phyloP scores from a whole-genome alignment of 352 stramenopile species.

The Phytophthora ramorum region DNA sequence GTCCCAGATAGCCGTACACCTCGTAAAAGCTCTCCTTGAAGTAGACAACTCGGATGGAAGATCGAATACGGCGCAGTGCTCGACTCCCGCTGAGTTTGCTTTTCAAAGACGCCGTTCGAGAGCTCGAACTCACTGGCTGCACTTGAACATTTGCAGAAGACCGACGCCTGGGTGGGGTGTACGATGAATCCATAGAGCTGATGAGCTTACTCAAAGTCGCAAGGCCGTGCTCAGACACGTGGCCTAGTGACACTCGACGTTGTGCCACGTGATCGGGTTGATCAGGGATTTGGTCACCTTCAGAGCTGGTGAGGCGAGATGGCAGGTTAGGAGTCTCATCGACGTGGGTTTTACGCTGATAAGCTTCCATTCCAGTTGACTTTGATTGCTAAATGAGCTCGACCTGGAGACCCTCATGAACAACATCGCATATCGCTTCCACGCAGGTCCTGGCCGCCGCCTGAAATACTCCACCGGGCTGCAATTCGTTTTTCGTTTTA shows the following conservation, averaged over 20 bases:
- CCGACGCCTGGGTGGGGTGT: not conserved
- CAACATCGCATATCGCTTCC: not conserved
- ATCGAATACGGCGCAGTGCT: constrained; percentile 2
- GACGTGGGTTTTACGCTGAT: constrained; percentile 12
- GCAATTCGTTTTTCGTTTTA: too few relatives aligned
- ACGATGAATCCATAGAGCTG: constrained; percentile 7
- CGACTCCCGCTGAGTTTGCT: constrained; percentile 8
- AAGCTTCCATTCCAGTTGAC: constrained; percentile 10
- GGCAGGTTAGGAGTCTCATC: not conserved
- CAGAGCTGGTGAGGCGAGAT: constrained; percentile 1
- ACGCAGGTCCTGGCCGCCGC: not conserved
- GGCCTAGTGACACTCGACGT: constrained; percentile 16
- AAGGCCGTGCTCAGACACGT: constrained; percentile 5
- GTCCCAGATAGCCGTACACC: constrained; percentile 49
- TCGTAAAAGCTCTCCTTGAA: constrained; percentile 55
- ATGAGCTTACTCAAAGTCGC: constrained; percentile 3
- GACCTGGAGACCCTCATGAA: not conserved
- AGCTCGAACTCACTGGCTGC: constrained; percentile 4
- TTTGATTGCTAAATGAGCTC: not conserved
- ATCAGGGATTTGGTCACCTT: constrained; percentile 1
- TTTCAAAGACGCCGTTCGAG: constrained; percentile 6
- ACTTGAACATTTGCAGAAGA: constrained; percentile 12
- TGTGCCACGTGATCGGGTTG: not conserved
- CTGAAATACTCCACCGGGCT: not conserved
- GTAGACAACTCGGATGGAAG: constrained; percentile 14